Percentiles rank a stretch among this genome's conserved stretches.
phyloP scores from a whole-genome alignment of 352 stramenopile species.

The Globisporangium okanoganense region DNA sequence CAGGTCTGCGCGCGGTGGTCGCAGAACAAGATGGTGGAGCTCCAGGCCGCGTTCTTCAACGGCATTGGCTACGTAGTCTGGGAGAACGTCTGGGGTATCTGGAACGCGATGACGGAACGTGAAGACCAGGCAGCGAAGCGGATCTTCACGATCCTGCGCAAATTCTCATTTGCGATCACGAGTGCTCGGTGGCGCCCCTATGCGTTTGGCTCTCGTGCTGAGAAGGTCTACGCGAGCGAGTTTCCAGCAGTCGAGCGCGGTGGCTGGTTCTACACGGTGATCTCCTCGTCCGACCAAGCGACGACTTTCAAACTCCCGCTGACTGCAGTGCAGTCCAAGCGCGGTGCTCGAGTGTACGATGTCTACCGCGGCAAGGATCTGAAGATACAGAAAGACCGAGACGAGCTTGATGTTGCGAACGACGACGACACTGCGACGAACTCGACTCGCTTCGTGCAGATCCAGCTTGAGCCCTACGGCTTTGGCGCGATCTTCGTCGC shows the following conservation, averaged over 20 bases:
- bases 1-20: constrained; percentile 83
- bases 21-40: constrained; percentile 51
- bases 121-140: constrained; percentile 63
- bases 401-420: background rate
- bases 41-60: constrained; percentile 83
- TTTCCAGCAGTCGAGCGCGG: constrained; percentile 28
- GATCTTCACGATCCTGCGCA: constrained; percentile 58
- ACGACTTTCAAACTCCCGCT: constrained; percentile 34
- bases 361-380: constrained; percentile 57
- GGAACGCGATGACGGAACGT: constrained; percentile 72
- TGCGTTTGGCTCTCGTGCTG: constrained; percentile 17
- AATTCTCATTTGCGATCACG: constrained; percentile 44
- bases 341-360: constrained; percentile 42
- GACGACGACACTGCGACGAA: background rate
- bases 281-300: constrained; percentile 35
- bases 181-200: constrained; percentile 55
- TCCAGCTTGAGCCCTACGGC: constrained; percentile 49
- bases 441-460: constrained; percentile 16
- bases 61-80: constrained; percentile 82
- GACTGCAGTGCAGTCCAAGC: constrained; percentile 12
- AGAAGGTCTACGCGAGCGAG: constrained; percentile 41
- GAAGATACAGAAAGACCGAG: constrained; percentile 10
- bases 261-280: constrained; percentile 54
- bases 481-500: constrained; percentile 54
- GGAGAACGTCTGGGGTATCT: constrained; percentile 90